These are phyloP conservation scores for Diphasiastrum complanatum DNA, from an alignment of 83 land plant genomes.

Conservation along the genomic window DNA sequence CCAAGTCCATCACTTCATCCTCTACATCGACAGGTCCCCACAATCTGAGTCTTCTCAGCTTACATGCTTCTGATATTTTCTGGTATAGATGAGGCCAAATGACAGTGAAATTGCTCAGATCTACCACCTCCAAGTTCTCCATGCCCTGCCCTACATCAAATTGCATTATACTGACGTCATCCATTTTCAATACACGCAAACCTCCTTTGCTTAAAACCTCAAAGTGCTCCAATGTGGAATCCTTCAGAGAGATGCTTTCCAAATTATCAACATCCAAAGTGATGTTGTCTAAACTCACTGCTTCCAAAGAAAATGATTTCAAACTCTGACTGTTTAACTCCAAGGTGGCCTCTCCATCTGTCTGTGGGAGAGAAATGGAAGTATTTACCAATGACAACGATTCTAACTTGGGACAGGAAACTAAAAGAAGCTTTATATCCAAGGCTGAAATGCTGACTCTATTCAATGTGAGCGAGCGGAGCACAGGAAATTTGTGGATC, in stretches of 20 bases:
- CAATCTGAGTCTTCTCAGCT: conserved; percentile 44
- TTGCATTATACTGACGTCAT: conserved; percentile 56
- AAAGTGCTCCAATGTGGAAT: conserved; percentile 55
- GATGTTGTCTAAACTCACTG: conserved; percentile 53
- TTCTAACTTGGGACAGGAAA: conserved; percentile 66
- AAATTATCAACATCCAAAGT: conserved; percentile 64
- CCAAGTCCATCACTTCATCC: conserved; percentile 57
- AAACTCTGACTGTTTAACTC: conserved; percentile 49
- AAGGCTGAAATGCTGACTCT: conserved; percentile 57
- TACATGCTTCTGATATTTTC: conserved; percentile 51
- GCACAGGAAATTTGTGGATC: conserved; percentile 57
- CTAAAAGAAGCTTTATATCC: conserved; percentile 59
- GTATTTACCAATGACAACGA: conserved; percentile 40
- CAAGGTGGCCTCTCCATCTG: conserved; percentile 49
- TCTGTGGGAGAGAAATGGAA: conserved; percentile 45
- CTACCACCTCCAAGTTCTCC: conserved; percentile 56
- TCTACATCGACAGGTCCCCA: conserved; percentile 64
- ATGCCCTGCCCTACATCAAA: conserved; percentile 55
- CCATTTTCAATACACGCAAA: conserved; percentile 49
- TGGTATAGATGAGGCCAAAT: conserved; percentile 66
- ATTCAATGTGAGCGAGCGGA: conserved; percentile 46
- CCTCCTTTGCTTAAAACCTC: conserved; percentile 55
- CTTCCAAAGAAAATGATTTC: conserved; percentile 47
- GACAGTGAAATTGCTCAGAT: conserved; percentile 56
- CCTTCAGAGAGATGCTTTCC: conserved; percentile 48